Conservation (phyloP, 352 stramenopile species). For the Pythium rishiriense region DNA sequence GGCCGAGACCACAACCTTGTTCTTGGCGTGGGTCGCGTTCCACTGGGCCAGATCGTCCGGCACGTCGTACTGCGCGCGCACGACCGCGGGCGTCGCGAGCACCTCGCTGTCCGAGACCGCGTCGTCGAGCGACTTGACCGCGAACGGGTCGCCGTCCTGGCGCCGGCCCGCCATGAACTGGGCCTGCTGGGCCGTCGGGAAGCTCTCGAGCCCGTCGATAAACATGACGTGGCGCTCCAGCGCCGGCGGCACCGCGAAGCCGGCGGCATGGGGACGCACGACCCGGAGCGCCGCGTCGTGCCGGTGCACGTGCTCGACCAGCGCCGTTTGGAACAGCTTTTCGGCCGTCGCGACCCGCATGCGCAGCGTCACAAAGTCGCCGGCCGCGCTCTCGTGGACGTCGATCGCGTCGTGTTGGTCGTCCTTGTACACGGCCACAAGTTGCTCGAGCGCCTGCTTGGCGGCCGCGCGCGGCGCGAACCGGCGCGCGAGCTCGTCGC, state of each 20-base stretch:
- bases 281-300: conserved; percentile 34
- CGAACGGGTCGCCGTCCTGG: conserved; percentile 40
- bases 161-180: conserved; percentile 28
- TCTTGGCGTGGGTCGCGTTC: conserved; percentile 31
- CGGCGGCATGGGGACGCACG: conserved; percentile 37
- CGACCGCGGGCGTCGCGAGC: conserved; percentile 40
- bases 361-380: conserved; percentile 52
- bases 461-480: conserved; percentile 36
- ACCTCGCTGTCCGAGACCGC: conserved; percentile 16
- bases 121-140: conserved; percentile 28
- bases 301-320: conserved; percentile 52
- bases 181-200: conserved; percentile 69
- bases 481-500: conserved; percentile 35
- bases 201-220: conserved; percentile 71
- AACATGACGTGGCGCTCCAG: conserved; percentile 51
- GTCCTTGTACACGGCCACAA: conserved; percentile 21
- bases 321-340: conserved; percentile 45
- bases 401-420: conserved; percentile 17
- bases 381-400: conserved; percentile 21
- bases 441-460: conserved; percentile 21
- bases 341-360: conserved; percentile 47
- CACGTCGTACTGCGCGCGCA: conserved; percentile 66
- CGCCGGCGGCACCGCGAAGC: conserved; percentile 39
- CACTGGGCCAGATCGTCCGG: conserved; percentile 27
- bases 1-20: conserved; percentile 63